Evolutionary conservation across 768 basidiomycete genomes (phyloP).

Genomic region (Calocera cornea): DNA sequence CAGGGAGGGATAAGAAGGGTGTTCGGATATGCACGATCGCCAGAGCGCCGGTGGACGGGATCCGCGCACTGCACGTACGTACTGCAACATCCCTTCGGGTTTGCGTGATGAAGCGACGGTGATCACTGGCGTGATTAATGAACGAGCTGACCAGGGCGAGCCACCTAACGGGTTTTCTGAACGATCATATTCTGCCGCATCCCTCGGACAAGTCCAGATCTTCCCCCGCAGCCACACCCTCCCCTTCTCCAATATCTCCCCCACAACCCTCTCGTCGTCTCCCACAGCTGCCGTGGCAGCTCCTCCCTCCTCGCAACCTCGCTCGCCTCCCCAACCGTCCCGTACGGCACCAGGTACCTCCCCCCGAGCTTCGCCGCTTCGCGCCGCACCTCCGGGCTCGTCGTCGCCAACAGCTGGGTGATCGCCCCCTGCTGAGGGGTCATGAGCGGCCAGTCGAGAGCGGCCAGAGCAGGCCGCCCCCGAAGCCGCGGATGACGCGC

Average conservation of each 20-base stretch:
- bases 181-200: too few species aligned
- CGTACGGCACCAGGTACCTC: constrained; percentile 23
- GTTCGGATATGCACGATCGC: too few species aligned
- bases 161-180: too few species aligned
- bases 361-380: constrained; percentile 21
- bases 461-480: constrained; percentile 16
- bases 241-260: constrained; percentile 12
- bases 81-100: too few species aligned
- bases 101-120: too few species aligned
- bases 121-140: too few species aligned
- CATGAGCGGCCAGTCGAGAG: constrained; percentile 16
- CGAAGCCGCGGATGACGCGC: neutral
- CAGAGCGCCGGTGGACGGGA: too few species aligned
- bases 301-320: constrained; percentile 15
- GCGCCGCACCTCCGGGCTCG: constrained; percentile 17
- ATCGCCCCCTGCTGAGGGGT: constrained; percentile 19
- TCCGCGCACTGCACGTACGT: too few species aligned
- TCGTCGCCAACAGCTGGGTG: constrained; percentile 25
- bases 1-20: too few species aligned
- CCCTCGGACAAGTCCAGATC: too few species aligned
- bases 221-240: neutral
- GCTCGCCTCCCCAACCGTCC: constrained; percentile 12
- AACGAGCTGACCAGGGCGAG: too few species aligned
- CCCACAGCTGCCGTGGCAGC: constrained; percentile 23
- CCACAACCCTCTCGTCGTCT: constrained; percentile 19